Conservation (phyloP, 2,329 filamentous ascomycete species). For the Trichoderma harzianum region DNA sequence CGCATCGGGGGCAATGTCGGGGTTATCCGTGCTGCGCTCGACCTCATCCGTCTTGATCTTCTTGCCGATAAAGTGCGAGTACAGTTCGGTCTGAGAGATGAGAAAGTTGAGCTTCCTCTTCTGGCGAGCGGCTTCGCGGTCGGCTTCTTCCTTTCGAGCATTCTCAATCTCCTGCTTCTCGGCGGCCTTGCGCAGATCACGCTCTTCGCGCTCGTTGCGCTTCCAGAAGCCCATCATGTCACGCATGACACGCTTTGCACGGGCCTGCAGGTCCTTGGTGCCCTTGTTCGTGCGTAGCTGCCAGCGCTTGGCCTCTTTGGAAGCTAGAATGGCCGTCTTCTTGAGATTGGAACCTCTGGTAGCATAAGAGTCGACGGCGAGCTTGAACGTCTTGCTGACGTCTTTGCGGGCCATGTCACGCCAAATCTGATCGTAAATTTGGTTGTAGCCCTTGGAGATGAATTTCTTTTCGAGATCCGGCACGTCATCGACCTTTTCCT, state of each 20-base stretch:
- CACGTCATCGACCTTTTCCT: slow-evolving; percentile 50
- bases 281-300: slow-evolving; percentile 98
- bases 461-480: slow-evolving; percentile 62
- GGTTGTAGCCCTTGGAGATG: slow-evolving; percentile 89
- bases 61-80: slow-evolving; percentile 98
- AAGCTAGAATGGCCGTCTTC: slow-evolving; percentile 94
- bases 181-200: slow-evolving; percentile 87
- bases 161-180: slow-evolving; percentile 96
- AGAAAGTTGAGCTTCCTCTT: slow-evolving; percentile 99
- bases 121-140: slow-evolving; percentile 94
- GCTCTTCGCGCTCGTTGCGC: slow-evolving; percentile 94
- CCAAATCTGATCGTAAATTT: slow-evolving; percentile 97
- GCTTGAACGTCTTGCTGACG: slow-evolving; percentile 84
- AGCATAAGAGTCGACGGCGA: slow-evolving; percentile 79
- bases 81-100: slow-evolving; percentile 96
- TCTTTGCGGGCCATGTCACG: slow-evolving; percentile 92
- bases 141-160: slow-evolving; percentile 92
- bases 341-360: slow-evolving; percentile 94
- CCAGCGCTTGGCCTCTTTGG: slow-evolving; percentile 96
- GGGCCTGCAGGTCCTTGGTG: slow-evolving; percentile 93
- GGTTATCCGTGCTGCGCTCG: slow-evolving; percentile 82
- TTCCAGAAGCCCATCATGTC: slow-evolving; percentile 99
- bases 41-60: slow-evolving; percentile 98
- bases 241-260: slow-evolving; percentile 96
- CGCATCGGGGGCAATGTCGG: slow-evolving; percentile 59